Percentiles rank a stretch among this genome's conserved stretches.
Evolutionary conservation across 768 basidiomycete species (phyloP).

Genomic region (Calocybe cyanea): DNA sequence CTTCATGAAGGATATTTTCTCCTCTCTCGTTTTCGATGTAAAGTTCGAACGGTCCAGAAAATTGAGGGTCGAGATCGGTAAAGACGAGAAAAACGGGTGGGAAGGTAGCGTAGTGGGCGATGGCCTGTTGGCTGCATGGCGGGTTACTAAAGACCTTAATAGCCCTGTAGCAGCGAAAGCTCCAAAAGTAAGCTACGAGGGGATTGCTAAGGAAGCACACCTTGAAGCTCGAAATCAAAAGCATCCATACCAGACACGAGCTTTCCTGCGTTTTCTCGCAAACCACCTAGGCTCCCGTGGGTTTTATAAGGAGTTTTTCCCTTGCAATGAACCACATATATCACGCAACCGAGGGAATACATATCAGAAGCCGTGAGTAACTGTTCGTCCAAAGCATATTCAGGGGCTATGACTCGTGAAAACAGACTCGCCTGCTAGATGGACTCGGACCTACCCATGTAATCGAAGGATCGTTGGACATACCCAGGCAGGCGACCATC

Average conservation of each 20-base stretch:
- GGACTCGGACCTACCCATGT: conserved; percentile 64
- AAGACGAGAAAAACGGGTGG: conserved; percentile 89
- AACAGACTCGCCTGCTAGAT: background rate
- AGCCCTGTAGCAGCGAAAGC: conserved; percentile 50
- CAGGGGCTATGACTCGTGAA: conserved; percentile 66
- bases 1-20: conserved; percentile 95
- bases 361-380: conserved; percentile 88
- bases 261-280: conserved; percentile 69
- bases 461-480: conserved; percentile 91
- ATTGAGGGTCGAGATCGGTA: conserved; percentile 93
- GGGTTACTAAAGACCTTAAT: conserved; percentile 75
- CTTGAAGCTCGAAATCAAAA: conserved; percentile 71
- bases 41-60: conserved; percentile 96
- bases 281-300: conserved; percentile 65
- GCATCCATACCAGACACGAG: conserved; percentile 58
- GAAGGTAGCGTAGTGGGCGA: conserved; percentile 77
- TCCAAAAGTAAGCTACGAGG: conserved; percentile 1
- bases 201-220: conserved; percentile 29
- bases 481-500: conserved; percentile 78
- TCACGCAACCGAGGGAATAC: conserved; percentile 86
- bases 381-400: conserved; percentile 89
- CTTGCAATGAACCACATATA: conserved; percentile 90
- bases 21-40: conserved; percentile 89
- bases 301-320: conserved; percentile 85
- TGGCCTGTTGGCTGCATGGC: conserved; percentile 68